Base-by-base conservation (phyloP, 176 grass and related monocot genomes). In the Rhynchospora breviuscula region DNA sequence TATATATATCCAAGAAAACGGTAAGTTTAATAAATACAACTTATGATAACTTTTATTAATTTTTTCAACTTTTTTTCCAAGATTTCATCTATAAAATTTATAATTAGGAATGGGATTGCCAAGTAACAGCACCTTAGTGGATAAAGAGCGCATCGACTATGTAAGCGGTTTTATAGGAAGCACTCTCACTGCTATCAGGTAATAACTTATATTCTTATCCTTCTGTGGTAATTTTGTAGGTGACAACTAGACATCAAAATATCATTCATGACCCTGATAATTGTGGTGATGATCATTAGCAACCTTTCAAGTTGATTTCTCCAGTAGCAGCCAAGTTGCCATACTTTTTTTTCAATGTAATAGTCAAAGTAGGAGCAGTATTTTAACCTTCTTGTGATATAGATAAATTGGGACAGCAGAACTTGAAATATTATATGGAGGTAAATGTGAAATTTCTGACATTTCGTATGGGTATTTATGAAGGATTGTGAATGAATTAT, bases 1-100 rank as follows among this genome's bases (percentile, higher is more conserved):
- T 65, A 45, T 90, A 81, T 93, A 90, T 84, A 58, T 90, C 21
- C 86, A 90, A 40, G 91, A 93, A 86, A 93, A 90, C 14, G 86
- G 91, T 89, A 14, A 63, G 64, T 81, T 51, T 73, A 35, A 40
- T 60, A 58, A 68, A 10, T 45, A 72, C 1, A 47, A 17, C 14
- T n/a, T 12, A 35, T 85, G 10, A 29, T 8, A 59, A 70, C 2
- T 31, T 87, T 44, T 82, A 40, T 40, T 54, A 52, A 65, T 26
- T 15, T 26, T 18, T 70, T 63, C 23, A 18, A 46, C 19, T 31
- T 63, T 21, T 51, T 49, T 31, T 13, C 57, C 2, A 14, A 29
- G 11, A 78, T 47, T 44, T 87, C 78, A 51, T 70, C 13, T 10
- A 49, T 17, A 23, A 19, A 10, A 64, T 67, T 35, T 57, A 40